Evolutionary conservation across 768 basidiomycete genomes (phyloP), one percentile per base, ranked within the genome.

Genomic region (Saitozyma sp.): DNA sequence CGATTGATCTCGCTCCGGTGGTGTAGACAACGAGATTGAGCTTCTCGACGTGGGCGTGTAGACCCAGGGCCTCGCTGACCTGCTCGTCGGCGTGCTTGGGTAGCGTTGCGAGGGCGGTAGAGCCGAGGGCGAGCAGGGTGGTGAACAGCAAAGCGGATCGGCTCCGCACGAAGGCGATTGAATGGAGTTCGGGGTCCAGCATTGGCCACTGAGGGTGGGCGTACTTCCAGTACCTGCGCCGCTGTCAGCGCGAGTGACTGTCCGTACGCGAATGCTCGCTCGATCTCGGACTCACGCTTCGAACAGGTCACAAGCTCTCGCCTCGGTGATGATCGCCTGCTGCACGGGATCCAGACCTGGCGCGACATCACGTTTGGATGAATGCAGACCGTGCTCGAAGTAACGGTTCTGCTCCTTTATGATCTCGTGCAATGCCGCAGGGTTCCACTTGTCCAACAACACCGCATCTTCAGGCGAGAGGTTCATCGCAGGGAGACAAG

Each of bases 381-480:
- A 17, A n/a, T 50, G 17, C 10, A 50, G 16, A 17, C 49, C 49
- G n/a, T 50, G 17, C 10, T n/a, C 49, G 16, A 50, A 50, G 29
- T 50, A 50, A n/a, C 29, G 49, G n/a, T n/a, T 50, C 49, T 50
- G 49, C 49, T 50, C 49, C 16, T 50, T n/a, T 2, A 50, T 50
- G 49, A 50, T 29, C n/a, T 50, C 49, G 9, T 50, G 49, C 17
- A 50, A 17, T 2, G 49, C 17, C 9, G 17, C 49, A 2, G 49
- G 49, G 17, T n/a, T 7, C 49, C 49, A 50, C 49, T 50, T 50
- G 17, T n/a, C 9, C 29, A 50, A 29, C 29, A 50, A 50, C 16
- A 29, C 49, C 29, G 49, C 49, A 14, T 50, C 49, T 29, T 50
- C 49, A 17, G 49, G 10, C 9, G 49, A 29, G 29, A 50, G 49